phyloP scores from a whole-genome alignment of 1,284 basidiomycete genomes.

The Trichosporon ovoides region DNA sequence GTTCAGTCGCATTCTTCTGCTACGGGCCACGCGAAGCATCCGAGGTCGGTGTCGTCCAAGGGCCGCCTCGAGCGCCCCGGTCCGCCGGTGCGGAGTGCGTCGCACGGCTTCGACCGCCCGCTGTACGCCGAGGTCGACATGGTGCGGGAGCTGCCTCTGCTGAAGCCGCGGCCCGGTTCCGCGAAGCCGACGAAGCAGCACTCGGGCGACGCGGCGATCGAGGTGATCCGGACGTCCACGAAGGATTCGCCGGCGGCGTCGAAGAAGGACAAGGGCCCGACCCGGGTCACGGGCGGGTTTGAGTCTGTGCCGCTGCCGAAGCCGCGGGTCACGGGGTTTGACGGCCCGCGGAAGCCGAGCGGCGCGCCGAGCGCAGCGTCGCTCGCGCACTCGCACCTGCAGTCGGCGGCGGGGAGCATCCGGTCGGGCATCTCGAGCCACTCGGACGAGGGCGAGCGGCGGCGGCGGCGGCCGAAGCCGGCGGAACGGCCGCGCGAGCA shows the following conservation, averaged over 20 bases:
- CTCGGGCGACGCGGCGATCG: background rate
- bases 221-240: background rate
- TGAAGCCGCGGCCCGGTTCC: background rate
- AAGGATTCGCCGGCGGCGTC: background rate
- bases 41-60: conserved; percentile 1
- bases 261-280: conserved; percentile 4
- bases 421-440: conserved; percentile 4
- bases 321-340: background rate
- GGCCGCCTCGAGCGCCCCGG: background rate
- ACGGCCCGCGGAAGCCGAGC: background rate
- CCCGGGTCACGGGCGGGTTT: background rate
- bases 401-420: background rate
- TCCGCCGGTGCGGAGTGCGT: background rate
- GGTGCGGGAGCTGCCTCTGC: conserved; percentile 3
- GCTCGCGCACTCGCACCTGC: background rate
- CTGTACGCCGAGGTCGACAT: conserved; percentile 4
- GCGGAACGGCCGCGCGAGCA: conserved; percentile 38
- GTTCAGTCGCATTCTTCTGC: background rate
- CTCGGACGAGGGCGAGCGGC: conserved; percentile 1
- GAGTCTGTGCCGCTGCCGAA: background rate
- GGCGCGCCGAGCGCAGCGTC: background rate
- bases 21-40: background rate
- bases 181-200: background rate
- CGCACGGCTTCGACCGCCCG: background rate
- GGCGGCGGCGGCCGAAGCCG: conserved; percentile 20